Percentiles rank a stretch among this genome's conserved stretches.
phyloP scores from a whole-genome alignment of 345 rosid species.

The Pugionium dolabratum region DNA sequence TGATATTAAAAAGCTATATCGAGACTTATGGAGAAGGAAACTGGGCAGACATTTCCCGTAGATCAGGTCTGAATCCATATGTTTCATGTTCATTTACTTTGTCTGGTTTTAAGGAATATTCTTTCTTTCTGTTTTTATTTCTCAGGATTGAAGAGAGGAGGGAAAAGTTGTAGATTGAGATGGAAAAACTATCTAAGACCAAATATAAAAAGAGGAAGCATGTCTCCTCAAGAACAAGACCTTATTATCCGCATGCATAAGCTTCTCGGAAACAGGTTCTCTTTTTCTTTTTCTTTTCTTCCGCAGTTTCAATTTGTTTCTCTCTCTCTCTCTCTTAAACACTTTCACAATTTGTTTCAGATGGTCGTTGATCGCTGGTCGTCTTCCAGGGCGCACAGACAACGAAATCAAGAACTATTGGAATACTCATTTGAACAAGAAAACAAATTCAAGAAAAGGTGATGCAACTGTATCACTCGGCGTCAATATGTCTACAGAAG shows the following conservation, averaged over 20 bases:
- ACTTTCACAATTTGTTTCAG: slow-evolving; percentile 29
- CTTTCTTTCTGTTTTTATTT: background rate
- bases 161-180: slow-evolving; percentile 86
- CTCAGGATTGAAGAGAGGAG: slow-evolving; percentile 73
- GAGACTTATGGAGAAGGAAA: slow-evolving; percentile 87
- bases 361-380: slow-evolving; percentile 83
- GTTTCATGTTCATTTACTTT: no score
- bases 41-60: slow-evolving; percentile 69
- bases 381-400: slow-evolving; percentile 89
- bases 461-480: slow-evolving; percentile 31
- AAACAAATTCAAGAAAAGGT: slow-evolving; percentile 40
- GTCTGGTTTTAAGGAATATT: no score
- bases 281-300: background rate
- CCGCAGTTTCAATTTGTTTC: background rate
- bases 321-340: no score
- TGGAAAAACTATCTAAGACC: slow-evolving; percentile 89
- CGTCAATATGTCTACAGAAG: slow-evolving; percentile 13
- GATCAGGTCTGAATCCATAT: slow-evolving; percentile 49
- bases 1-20: slow-evolving; percentile 59
- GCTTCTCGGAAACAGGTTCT: slow-evolving; percentile 76
- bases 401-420: slow-evolving; percentile 91
- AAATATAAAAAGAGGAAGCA: slow-evolving; percentile 70
- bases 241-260: slow-evolving; percentile 88
- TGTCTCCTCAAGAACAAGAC: slow-evolving; percentile 81
- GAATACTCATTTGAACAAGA: slow-evolving; percentile 90